Evolutionary conservation across 176 grass and related monocot genomes (phyloP), one percentile per base, ranked within the genome.

Genomic region (Bromus sterilis): DNA sequence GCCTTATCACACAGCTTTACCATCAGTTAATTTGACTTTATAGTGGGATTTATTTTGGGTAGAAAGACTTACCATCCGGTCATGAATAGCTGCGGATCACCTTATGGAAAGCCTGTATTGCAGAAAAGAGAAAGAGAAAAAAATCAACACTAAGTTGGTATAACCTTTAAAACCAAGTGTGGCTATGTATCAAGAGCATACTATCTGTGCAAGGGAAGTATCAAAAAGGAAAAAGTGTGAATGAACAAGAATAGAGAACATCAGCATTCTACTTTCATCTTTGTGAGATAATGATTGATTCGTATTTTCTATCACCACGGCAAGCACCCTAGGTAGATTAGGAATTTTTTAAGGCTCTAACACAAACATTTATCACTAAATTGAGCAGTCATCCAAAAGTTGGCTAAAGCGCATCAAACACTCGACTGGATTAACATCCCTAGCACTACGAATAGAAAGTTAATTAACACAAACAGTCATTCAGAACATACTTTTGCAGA

Each of bases 81-180:
- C 94, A 97, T 97, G 73, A 97, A 97, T 63, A 97, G 76, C 94
- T 97, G 16, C 87, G 88, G 36, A 91, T 82, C 58, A n/a, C n/a
- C n/a, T n/a, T n/a, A n/a, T n/a, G n/a, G n/a, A n/a, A n/a, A n/a
- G n/a, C n/a, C n/a, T n/a, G 81, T 55, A 87, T 78, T 69, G 31
- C 7, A 65, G 31, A 81, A 34, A 75, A 79, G 30, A 74, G n/a
- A n/a, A n/a, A n/a, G n/a, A n/a, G 2, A 41, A 62, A 61, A 55
- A 14, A 36, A 78, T 78, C 15, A 85, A 43, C 3, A 34, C 9
- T 4, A 35, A 55, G 82, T 34, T 77, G 61, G 28, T 77, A 2
- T 34, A 34, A 34, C 33, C 33, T 34, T 41, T 48, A 69, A 34
- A 20, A 60, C 68, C 21, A 56, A 70, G 48, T 12, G 40, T 8